Evolutionary conservation across 139 green algal species (phyloP).

Genomic region (Spirogloea muscicola): DNA sequence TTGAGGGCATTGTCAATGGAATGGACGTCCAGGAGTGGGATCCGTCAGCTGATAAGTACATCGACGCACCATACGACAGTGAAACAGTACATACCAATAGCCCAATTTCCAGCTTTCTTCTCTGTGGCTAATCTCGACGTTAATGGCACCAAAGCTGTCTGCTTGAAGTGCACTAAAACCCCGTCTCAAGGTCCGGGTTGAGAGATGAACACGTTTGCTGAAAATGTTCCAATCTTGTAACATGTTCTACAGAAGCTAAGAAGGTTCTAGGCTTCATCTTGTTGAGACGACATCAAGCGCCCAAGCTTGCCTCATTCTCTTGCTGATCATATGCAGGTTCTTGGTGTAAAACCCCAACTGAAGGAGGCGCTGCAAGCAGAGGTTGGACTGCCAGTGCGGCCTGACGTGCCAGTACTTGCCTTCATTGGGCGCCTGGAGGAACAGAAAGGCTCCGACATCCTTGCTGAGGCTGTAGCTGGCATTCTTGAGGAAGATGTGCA

Average conservation of each 20-base stretch:
- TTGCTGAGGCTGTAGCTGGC: slow-evolving; percentile 79
- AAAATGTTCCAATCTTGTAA: too few species aligned
- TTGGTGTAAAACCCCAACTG: slow-evolving; percentile 35
- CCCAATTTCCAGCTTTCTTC: too few species aligned
- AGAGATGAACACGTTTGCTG: too few species aligned
- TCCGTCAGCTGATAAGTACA: slow-evolving; percentile 89
- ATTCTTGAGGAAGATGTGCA: slow-evolving; percentile 57
- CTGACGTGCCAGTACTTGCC: slow-evolving; percentile 60
- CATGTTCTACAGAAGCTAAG: too few species aligned
- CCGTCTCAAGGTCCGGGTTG: too few species aligned
- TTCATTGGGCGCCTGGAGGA: slow-evolving; percentile 62
- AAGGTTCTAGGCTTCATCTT: too few species aligned
- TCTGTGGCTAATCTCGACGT: too few species aligned
- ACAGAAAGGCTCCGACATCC: slow-evolving; percentile 98
- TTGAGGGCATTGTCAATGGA: slow-evolving; percentile 97
- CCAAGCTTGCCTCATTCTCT: too few species aligned
- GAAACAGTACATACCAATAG: too few species aligned
- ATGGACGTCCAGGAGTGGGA: slow-evolving; percentile 96
- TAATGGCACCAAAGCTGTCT: too few species aligned
- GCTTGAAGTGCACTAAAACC: too few species aligned
- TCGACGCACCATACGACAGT: slow-evolving; percentile 90
- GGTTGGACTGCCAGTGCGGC: slow-evolving; percentile 82
- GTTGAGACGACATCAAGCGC: too few species aligned
- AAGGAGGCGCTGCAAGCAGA: slow-evolving; percentile 60
- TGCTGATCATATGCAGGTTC: slow-evolving; percentile 36